Base-by-base conservation (phyloP, 2,329 filamentous ascomycete species). In the Colletotrichum echinochloae region DNA sequence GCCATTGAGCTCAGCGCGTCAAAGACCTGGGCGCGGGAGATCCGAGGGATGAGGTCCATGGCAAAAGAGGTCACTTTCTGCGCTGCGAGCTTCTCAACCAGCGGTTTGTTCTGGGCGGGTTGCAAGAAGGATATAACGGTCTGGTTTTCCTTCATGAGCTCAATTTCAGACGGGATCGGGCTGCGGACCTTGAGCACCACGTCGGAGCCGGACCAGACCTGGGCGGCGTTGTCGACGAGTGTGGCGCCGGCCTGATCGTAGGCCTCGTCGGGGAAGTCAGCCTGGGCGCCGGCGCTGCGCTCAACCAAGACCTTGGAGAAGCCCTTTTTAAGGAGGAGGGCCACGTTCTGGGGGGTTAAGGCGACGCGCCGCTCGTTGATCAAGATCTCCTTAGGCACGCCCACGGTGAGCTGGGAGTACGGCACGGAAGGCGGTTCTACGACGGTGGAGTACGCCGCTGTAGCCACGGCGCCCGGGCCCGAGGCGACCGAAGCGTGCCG, bases 1-100 rank as follows among this genome's bases (percentile, higher is more conserved):
- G 94, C 94, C 94, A 97, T 97, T 12, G 93, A 96, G 79, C 93
- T 94, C 66, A 97, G 85, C 0, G 94, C 94, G 81, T 97, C 94
- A 76, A 97, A 97, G 0, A 93, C 90, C 78, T 97, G 94, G 1
- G 94, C 94, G 56, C 94, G 89, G 1, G 94, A 97, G 75, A 97
- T 97, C 49, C 94, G 90, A 20, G 94, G 94, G 62, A 97, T 92
- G 90, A 95, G 92, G 78, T 97, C 94, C 94, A 97, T 97, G 28
- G 94, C 94, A 78, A 97, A 96, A 20, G 89, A 84, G 0, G 93
- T 97, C 2, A 91, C 90, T 35, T 91, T 91, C 59, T 89, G 89
- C 46, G 86, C 84, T 33, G 93, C 90, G 70, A 97, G 87, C 70
- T 89, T 90, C 70, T 94, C 88, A 12, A 97, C 91, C 7, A 95